Base-by-base conservation (phyloP, 768 basidiomycete genomes). In the Pleurotus cornucopiae region DNA sequence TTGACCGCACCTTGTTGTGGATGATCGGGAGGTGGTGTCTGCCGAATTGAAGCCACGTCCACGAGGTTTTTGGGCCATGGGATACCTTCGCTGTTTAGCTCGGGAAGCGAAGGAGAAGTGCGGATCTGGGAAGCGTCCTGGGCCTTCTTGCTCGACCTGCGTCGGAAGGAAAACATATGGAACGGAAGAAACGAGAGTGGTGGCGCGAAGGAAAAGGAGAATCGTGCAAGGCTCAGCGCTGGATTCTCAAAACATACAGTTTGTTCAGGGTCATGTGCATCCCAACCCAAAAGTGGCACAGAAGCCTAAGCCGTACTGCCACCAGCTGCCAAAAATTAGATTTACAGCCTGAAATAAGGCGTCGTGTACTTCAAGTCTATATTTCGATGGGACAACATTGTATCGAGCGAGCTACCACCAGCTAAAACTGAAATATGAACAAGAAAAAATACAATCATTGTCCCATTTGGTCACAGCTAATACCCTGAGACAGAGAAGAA, bases 31-130 rank as follows among this genome's bases (percentile, higher is more conserved):
- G 67, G 67, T 26, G 73, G 67, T 4, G 74, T 69, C 63, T 83
- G 74, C 52, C 82, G 81, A 57, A 89, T 80, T 57, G 83, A 81
- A 40, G 80, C 75, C 58, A 88, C 75, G 65, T 93, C 88, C 41
- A 94, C 84, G 37, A 94, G 80, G 69, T 86, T 79, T 71, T 86
- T 87, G 20, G 91, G 91, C 91, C 91, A 94, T 56, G 86, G 86
- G 39, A 91, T 88, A 37, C 85, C 88, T 64, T 84, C 86, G 44
- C 85, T 79, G 52, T 74, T 78, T 61, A 93, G 79, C 65, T 90
- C 84, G 56, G 91, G 91, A 38, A 93, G 79, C 49, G 90, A 92
- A 6, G 89, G 87, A 40, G 88, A 89, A n/a, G 84, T 77, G 63
- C 83, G 85, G 52, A 92, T 76, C 58, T 73, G 71, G 37, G 76